phyloP scores from a whole-genome alignment of 176 grass and related monocot species.

The Cenchrus fungigraminus region DNA sequence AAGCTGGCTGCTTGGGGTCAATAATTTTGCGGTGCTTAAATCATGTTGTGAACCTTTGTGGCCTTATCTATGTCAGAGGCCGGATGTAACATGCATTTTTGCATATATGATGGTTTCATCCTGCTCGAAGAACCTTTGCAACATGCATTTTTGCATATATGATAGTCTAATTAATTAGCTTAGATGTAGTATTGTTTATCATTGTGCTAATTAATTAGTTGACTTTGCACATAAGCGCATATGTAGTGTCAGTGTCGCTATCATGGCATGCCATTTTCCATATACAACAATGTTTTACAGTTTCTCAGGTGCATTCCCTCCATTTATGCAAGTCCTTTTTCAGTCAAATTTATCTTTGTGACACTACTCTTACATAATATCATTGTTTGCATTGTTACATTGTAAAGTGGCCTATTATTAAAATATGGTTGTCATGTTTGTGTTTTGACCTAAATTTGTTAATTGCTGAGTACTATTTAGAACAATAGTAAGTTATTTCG shows the following conservation, averaged over 20 bases:
- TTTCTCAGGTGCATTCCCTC: constrained; percentile 13
- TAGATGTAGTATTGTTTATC: not conserved
- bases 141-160: not conserved
- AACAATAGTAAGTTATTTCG: not conserved
- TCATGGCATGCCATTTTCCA: not conserved
- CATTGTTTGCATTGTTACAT: not conserved
- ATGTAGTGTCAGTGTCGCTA: not conserved
- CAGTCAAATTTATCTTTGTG: not conserved
- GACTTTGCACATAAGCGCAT: not conserved
- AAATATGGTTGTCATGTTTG: not conserved
- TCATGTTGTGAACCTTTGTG: no score
- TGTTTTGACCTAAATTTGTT: not conserved
- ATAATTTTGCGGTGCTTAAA: no score
- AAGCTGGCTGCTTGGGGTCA: no score
- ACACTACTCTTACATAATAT: not conserved
- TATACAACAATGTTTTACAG: not conserved
- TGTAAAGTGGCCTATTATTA: not conserved
- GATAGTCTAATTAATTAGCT: not conserved
- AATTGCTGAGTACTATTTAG: not conserved
- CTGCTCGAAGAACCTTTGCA: no score
- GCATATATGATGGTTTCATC: not conserved
- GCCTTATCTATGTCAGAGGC: no score
- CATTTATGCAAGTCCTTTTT: not conserved
- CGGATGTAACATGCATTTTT: not conserved
- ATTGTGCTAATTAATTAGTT: constrained; percentile 19